These are phyloP conservation scores for Yamagishiella unicocca DNA, from an alignment of 139 green algal genomes.

Conservation along the genomic window DNA sequence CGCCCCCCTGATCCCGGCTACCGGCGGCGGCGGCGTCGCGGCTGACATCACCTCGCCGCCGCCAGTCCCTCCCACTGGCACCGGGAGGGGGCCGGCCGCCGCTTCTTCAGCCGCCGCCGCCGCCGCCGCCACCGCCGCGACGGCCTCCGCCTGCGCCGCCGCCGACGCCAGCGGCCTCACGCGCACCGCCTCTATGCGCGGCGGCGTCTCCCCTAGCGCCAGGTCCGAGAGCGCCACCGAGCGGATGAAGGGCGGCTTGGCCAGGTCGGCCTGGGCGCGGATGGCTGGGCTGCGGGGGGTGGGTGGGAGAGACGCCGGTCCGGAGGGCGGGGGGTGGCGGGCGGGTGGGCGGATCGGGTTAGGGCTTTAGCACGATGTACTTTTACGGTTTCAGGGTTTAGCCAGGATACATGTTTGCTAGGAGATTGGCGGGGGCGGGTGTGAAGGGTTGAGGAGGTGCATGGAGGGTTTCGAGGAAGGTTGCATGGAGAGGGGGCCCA, in stretches of 20 bases:
- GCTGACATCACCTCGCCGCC: too few species aligned
- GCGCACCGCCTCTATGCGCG: conserved; percentile 2
- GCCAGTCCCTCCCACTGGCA: background rate
- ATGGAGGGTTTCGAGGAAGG: too few species aligned
- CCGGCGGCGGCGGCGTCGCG: background rate
- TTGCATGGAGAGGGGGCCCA: too few species aligned
- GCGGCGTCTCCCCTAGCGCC: background rate
- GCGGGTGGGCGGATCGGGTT: background rate
- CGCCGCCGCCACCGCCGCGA: background rate
- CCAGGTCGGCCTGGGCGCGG: background rate
- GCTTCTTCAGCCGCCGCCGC: background rate
- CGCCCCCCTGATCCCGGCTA: background rate
- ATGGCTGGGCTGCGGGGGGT: conserved; percentile 1
- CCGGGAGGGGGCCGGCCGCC: background rate
- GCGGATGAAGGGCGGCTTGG: conserved; percentile 43
- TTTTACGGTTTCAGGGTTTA: too few species aligned
- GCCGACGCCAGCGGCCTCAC: conserved; percentile 35
- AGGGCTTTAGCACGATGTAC: too few species aligned
- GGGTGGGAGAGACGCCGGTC: background rate
- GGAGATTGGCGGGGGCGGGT: too few species aligned
- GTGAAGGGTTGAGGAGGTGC: too few species aligned
- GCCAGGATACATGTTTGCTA: too few species aligned
- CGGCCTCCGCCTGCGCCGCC: conserved; percentile 16
- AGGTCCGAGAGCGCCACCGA: conserved; percentile 18
- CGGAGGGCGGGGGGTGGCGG: background rate